Evolutionary conservation across 1,284 basidiomycete species (phyloP), one percentile per base, ranked within the genome.

Genomic region (Ustilago loliicola): DNA sequence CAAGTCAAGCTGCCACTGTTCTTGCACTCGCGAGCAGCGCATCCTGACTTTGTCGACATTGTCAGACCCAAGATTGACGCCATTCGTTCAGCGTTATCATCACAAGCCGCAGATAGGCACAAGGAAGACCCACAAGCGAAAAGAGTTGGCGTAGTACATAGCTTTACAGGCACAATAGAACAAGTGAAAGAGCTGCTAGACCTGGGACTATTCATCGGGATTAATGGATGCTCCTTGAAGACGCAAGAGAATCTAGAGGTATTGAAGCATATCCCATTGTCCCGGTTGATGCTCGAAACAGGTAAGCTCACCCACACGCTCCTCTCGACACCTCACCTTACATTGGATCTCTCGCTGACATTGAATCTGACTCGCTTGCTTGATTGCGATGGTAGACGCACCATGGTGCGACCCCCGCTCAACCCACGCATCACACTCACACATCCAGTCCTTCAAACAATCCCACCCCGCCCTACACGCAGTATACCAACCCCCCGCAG

Each of bases 141-240:
- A 48, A 57, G 66, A 9, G 71, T 83, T 0, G 85, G 85, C 27
- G 93, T 95, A 9, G 93, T 94, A 9, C 95, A 96, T 86, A 93
- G 92, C 78, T 95, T 95, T 86, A 95, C 94, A 0, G 94, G 94
- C 0, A 90, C 90, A 0, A 76, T 84, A 1, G 89, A 89, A 27
- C 93, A 96, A 85, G 90, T 90, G 53, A 82, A 87, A 9, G 93
- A 96, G 83, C 87, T 94, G 63, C 91, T 95, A 19, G 64, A 68
- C 15, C 61, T 85, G 23, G 83, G 82, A 5, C 70, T 84, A 9
- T 85, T 69, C 54, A 89, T 94, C 64, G 91, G 91, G 61, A 87
- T 94, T 62, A 95, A 95, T 77, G 94, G 94, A 0, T 95, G 94
- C 85, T 92, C 92, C 2, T 87, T 96, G 74, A 96, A 95, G 87